Base-by-base conservation (phyloP, 208 protist genomes). In the Wallacemonas collosoma region DNA sequence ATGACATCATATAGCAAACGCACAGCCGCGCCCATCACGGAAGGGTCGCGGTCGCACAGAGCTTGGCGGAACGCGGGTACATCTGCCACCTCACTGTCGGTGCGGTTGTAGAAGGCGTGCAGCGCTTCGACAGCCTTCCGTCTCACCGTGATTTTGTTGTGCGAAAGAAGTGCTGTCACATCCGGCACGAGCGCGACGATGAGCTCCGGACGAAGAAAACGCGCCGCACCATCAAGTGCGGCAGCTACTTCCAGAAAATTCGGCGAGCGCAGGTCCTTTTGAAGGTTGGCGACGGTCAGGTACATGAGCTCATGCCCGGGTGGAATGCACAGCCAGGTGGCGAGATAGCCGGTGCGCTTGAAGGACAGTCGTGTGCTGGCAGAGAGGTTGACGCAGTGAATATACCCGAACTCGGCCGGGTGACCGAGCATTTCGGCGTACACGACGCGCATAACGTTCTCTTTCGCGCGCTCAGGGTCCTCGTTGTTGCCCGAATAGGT, bases 341-440 rank as follows among this genome's bases (percentile, higher is more conserved):
- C 89, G 8, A 99, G 82, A 77, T 99, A 99, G 48, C 97, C 98
- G 14, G 83, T 89, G 48, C 82, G 80, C 73, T 98, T 98, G 53
- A 87, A 79, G 2, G 78, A 68, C 12, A 81, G 66, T n/a, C 72
- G 47, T 26, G 5, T 15, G 61, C 79, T 80, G n/a, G 95, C 85
- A n/a, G 95, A 92, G 60, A 99, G 95, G 69, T 99, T 99, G 26
- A 99, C 89, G 66, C 95, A 97, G 65, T 98, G 87, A 63, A 99
- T 98, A 87, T 99, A 88, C 17, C 82, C 94, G 76, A 98, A 98
- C 47, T 88, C 76, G 11, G 91, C 96, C 40, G 86, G 75, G 53
- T 95, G 82, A 6, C 98, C 98, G 1, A 99, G 74, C 94, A 99
- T 97, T 75, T 99, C 97, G 68, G 95, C 98, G 81, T 99, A 99